Evolutionary conservation across 768 basidiomycete species (phyloP).

Genomic region (Boletales sp.): DNA sequence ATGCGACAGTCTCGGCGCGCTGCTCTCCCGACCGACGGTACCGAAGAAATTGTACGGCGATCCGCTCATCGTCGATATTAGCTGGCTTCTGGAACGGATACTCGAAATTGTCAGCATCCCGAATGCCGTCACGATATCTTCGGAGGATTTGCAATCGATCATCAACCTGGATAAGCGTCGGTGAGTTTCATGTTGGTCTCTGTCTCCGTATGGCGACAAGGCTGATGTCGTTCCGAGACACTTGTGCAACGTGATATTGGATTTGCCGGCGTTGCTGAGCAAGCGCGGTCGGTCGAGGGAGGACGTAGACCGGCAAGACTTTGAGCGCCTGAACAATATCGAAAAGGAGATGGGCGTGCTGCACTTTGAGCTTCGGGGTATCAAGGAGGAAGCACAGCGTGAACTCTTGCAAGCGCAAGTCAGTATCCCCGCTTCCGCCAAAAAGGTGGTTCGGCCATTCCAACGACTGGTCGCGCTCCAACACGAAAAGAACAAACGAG

Average conservation of each 20-base stretch:
- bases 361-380: slow-evolving; percentile 66
- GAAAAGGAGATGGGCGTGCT: slow-evolving; percentile 61
- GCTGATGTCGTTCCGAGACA: slow-evolving; percentile 43
- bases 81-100: slow-evolving; percentile 81
- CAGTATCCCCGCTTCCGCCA: slow-evolving; percentile 44
- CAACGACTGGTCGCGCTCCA: slow-evolving; percentile 59
- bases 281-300: slow-evolving; percentile 45
- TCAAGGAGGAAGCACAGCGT: slow-evolving; percentile 72
- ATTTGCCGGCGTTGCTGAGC: slow-evolving; percentile 44
- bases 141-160: slow-evolving; percentile 54
- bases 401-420: slow-evolving; percentile 51
- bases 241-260: slow-evolving; percentile 60
- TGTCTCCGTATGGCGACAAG: not conserved
- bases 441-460: slow-evolving; percentile 62
- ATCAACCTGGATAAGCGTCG: slow-evolving; percentile 83
- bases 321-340: slow-evolving; percentile 73
- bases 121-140: slow-evolving; percentile 56
- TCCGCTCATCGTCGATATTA: slow-evolving; percentile 67
- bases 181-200: slow-evolving; percentile 34
- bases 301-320: slow-evolving; percentile 60
- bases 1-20: slow-evolving; percentile 56
- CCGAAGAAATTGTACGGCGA: slow-evolving; percentile 45
- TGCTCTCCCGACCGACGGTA: slow-evolving; percentile 51
- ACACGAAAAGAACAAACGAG: slow-evolving; percentile 79
- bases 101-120: slow-evolving; percentile 75